phyloP scores from a whole-genome alignment of 306 rosid species.

The Erythrophleum fordii region DNA sequence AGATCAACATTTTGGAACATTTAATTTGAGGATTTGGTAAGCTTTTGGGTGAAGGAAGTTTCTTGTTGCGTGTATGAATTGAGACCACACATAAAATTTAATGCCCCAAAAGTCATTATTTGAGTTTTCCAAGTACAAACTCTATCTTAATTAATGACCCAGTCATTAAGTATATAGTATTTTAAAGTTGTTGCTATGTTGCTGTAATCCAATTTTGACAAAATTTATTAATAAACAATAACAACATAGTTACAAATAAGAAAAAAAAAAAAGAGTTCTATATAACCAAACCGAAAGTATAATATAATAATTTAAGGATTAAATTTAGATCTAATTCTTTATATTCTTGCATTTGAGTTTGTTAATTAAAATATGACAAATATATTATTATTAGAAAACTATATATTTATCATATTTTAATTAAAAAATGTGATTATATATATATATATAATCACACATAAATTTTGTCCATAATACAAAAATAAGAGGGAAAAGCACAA shows the following conservation, averaged over 20 bases:
- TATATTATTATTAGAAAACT: too few species aligned
- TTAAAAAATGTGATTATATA: too few species aligned
- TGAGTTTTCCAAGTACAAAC: too few species aligned
- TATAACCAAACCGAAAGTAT: not conserved
- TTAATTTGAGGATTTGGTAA: slow-evolving; percentile 27
- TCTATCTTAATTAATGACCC: not conserved
- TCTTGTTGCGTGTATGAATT: not conserved
- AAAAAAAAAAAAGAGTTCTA: not conserved
- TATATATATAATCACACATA: too few species aligned
- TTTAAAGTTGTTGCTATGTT: not conserved
- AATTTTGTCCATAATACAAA: too few species aligned
- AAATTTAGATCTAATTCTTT: too few species aligned
- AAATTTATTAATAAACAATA: not conserved
- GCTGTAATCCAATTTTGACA: not conserved
- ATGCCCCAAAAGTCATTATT: not conserved
- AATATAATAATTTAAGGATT: too few species aligned
- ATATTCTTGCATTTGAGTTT: too few species aligned
- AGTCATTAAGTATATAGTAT: not conserved
- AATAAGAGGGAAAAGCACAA: not conserved
- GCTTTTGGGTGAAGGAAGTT: slow-evolving; percentile 26
- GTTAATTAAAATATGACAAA: too few species aligned
- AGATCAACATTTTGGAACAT: not conserved
- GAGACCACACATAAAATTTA: not conserved
- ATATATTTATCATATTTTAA: too few species aligned
- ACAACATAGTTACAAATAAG: not conserved